Evolutionary conservation across 768 basidiomycete species (phyloP).

Genomic region (Suillus luteus): DNA sequence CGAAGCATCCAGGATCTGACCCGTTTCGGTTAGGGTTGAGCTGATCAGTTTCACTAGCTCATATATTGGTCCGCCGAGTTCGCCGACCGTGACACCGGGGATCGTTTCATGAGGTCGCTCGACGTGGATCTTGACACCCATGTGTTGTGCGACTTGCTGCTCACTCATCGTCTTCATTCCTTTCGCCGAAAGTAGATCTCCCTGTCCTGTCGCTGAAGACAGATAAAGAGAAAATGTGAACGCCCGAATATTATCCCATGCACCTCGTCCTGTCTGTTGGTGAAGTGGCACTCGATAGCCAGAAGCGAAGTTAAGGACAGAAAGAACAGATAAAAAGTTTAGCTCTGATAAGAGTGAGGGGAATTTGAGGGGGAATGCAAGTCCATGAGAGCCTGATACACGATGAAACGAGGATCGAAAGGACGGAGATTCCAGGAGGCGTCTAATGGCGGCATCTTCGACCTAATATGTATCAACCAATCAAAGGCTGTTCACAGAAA

Average conservation of each 20-base stretch:
- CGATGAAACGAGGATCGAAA: conserved; percentile 64
- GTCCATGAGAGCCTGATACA: conserved; percentile 65
- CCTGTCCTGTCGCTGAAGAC: conserved; percentile 54
- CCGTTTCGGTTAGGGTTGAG: conserved; percentile 69
- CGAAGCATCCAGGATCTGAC: conserved; percentile 54
- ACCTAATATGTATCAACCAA: conserved; percentile 46
- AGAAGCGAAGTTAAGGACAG: conserved; percentile 81
- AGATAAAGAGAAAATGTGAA: conserved; percentile 75
- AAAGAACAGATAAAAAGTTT: conserved; percentile 77
- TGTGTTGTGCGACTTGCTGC: conserved; percentile 68
- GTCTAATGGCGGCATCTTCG: conserved; percentile 52
- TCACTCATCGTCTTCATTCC: conserved; percentile 60
- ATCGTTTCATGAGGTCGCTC: conserved; percentile 73
- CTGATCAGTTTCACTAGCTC: conserved; percentile 73
- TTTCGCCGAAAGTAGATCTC: conserved; percentile 62
- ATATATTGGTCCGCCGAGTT: conserved; percentile 73
- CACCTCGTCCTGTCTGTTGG: conserved; percentile 70
- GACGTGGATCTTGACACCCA: conserved; percentile 67
- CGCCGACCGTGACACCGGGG: conserved; percentile 70
- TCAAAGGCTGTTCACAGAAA: conserved; percentile 13
- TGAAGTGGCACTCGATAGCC: conserved; percentile 80
- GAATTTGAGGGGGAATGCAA: conserved; percentile 80
- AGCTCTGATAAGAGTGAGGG: conserved; percentile 72
- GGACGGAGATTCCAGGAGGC: conserved; percentile 62
- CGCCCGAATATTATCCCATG: conserved; percentile 81